Base-by-base conservation (phyloP, 164 flowering plant species). In the Chimonanthus salicifolius region DNA sequence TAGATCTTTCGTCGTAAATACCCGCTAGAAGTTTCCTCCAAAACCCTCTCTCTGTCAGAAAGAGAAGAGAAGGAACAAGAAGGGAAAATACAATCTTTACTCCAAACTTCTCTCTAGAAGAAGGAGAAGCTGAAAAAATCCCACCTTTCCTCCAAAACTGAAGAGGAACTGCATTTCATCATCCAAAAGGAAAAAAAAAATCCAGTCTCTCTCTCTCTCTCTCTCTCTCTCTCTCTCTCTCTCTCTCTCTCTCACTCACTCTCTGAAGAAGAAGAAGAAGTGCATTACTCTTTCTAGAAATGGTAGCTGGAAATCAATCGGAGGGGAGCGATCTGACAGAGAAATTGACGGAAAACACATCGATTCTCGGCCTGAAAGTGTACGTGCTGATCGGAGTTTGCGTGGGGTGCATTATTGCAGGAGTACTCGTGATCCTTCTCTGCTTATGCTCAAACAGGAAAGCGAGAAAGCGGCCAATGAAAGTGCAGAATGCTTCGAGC, bases 401-500 rank as follows among this genome's bases (percentile, higher is more conserved):
- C 16, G 68, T 66, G n/a, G 68, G 49, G 13, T 10, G 11, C 8
- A 5, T 5, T 15, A 45, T 66, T 7, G 49, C n/a, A 11, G 48
- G 3, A 5, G 68, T 48, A n/a, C 49, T 66, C 6, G 16, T 66
- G 47, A 16, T 45, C 49, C 6, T 45, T n/a, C 16, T 66, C 66
- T 44, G 44, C 68, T 44, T 45, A 47, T 66, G 68, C 49, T 44
- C 48, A 15, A 44, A 66, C 45, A 47, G 68, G 8, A 79, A 62
- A 8, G 77, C 85, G 4, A 79, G 81, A 47, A 85, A 80, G 33
- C 87, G 82, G 10, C 75, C 78, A 71, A 66, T 66, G 48, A 15
- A n/a, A 6, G 82, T 78, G 68, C 85, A 84, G 83, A 86, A 82
- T 54, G 80, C 86, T 54, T 83, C 87, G 3, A 84, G 92, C 7